Percentiles rank a stretch among this genome's conserved stretches.
Evolutionary conservation across 345 rosid species (phyloP).

Genomic region (Rhodamnia rubescens): DNA sequence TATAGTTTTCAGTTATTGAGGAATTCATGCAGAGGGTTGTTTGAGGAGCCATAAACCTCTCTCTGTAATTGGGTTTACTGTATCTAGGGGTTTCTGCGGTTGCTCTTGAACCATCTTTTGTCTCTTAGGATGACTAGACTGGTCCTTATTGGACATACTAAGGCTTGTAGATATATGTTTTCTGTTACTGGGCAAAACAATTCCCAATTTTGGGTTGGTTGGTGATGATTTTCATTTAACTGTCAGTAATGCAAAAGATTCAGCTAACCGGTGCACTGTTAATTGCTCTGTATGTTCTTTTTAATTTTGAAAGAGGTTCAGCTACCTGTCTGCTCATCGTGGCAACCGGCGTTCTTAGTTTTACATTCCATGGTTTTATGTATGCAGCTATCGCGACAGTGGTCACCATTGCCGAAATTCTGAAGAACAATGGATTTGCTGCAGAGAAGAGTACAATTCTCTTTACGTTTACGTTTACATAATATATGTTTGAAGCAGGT

Average conservation of each 20-base stretch:
- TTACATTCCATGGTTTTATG: not conserved
- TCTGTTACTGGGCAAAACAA: not conserved
- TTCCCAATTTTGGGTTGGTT: not conserved
- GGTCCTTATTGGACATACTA: not conserved
- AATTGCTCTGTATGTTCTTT: not conserved
- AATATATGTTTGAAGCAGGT: not conserved
- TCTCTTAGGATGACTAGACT: not conserved
- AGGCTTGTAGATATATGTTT: not conserved
- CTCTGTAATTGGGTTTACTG: not conserved
- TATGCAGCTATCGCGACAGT: conserved; percentile 79
- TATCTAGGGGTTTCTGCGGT: not conserved
- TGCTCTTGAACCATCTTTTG: not conserved
- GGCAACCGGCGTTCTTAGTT: not conserved
- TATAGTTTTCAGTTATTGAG: not conserved
- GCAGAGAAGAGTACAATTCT: conserved; percentile 64
- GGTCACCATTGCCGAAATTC: conserved; percentile 74
- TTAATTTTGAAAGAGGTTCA: not conserved
- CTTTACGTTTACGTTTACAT: not conserved
- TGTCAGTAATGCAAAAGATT: not conserved
- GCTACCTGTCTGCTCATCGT: not conserved
- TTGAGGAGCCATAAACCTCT: not conserved
- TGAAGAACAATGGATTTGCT: conserved; percentile 84
- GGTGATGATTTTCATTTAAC: not conserved
- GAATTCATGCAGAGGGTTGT: not conserved
- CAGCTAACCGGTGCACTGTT: not conserved